phyloP scores from a whole-genome alignment of 140 eudicot species.

The Stevia rebaudiana region DNA sequence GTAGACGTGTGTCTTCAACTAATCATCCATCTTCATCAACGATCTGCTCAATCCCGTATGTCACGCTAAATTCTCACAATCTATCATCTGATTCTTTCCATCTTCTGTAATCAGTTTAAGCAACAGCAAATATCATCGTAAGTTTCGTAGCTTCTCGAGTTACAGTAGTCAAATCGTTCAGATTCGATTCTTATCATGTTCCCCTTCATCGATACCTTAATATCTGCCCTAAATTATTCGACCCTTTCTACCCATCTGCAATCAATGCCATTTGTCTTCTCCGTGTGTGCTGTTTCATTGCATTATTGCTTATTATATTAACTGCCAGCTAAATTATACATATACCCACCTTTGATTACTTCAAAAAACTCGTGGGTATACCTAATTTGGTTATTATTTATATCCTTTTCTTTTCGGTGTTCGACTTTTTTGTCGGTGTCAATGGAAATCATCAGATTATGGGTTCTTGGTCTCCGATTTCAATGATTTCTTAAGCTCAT shows the following conservation, averaged over 20 bases:
- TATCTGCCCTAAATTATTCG: background rate
- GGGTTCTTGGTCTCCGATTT: no score
- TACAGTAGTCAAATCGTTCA: background rate
- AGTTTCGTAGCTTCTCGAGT: background rate
- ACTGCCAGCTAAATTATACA: constrained; percentile 2
- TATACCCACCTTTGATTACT: background rate
- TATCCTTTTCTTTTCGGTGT: background rate
- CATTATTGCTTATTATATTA: constrained; percentile 9
- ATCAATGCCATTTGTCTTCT: constrained; percentile 26
- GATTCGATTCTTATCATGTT: constrained; percentile 16
- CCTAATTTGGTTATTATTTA: constrained; percentile 13
- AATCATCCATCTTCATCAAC: background rate
- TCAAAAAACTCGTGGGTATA: constrained; percentile 9
- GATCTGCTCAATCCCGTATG: background rate
- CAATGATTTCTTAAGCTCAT: no score
- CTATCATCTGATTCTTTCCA: background rate
- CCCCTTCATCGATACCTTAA: constrained; percentile 1
- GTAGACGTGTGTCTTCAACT: constrained; percentile 20
- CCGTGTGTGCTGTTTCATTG: constrained; percentile 14
- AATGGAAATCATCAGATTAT: background rate
- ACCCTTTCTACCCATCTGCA: background rate
- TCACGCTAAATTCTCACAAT: background rate
- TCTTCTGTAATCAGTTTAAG: background rate
- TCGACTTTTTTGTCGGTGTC: constrained; percentile 27
- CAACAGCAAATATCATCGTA: background rate